Base-by-base conservation (phyloP, 1,284 basidiomycete genomes). In the Mycena sp. region DNA sequence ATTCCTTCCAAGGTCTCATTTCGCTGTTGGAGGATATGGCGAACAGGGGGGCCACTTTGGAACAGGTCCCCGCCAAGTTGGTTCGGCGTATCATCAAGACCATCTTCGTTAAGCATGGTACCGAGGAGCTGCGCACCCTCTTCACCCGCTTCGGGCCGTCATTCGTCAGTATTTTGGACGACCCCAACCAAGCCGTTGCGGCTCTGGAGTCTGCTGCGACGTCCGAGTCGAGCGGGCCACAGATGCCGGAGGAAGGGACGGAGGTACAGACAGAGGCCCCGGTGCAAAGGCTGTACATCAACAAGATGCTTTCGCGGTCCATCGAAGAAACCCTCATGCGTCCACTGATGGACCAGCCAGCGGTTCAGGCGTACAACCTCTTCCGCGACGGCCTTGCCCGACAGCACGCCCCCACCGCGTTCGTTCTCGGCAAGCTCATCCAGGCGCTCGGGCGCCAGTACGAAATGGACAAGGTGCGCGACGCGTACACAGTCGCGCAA, bases 401-500 rank as follows among this genome's bases (percentile, higher is more conserved):
- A 11, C 78, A 81, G n/a, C 72, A 81, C 6, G 84, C 83, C 58
- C 89, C 91, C 0, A 75, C 80, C n/a, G 80, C 85, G 2, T 76
- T 77, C 19, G 80, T 83, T 4, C 74, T 96, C 25, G 87, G 85
- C 21, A 82, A 83, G 9, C 77, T 96, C 25, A 88, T 95, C 71
- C 85, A 87, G 58, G 78, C 80, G 1, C 82, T 95, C 16, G 92
- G 93, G 16, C 87, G 93, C 28, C 64, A 79, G 3, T 81, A 83
- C 37, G 85, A 90, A 60, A 72, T 90, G 30, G 78, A 87, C 12
- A 87, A 89, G 71, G 85, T 92, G 2, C 81, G 83, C 28, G 81
- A 86, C 54, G 76, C 92, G n/a, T 97, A 97, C 76, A 77, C 81
- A n/a, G 80, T 87, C 23, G 88, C 89, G 2, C 94, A 96, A 75